Conservation (phyloP, 352 stramenopile genomes). For the Phytophthora aleatoria region DNA sequence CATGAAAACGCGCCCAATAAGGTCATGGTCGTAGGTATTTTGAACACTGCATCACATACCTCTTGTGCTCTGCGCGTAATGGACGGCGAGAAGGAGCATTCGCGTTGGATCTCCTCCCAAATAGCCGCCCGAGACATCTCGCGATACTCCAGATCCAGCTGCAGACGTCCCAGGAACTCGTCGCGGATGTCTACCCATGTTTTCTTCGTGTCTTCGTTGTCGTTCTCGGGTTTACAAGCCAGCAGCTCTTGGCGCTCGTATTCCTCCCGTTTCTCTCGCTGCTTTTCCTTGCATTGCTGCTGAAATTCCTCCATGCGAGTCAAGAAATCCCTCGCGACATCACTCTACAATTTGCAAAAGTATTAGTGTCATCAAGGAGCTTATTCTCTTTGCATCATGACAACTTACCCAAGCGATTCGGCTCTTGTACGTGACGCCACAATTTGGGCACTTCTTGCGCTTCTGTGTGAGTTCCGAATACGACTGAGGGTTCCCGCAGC, state of each 20-base stretch:
- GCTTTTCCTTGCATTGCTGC: conserved; percentile 19
- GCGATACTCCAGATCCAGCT: conserved; percentile 63
- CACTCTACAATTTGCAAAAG: conserved; percentile 32
- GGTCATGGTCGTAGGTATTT: background rate
- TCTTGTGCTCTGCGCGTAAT: conserved; percentile 53
- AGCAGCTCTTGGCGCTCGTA: conserved; percentile 16
- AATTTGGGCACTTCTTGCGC: conserved; percentile 83
- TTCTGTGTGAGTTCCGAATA: conserved; percentile 81
- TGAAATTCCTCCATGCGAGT: conserved; percentile 54
- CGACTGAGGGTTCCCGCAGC: conserved; percentile 72
- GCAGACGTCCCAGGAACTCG: conserved; percentile 68
- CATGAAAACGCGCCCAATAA: background rate
- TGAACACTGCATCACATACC: conserved; percentile 11
- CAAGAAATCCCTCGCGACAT: conserved; percentile 69
- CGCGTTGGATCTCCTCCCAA: conserved; percentile 51
- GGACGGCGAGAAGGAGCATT: conserved; percentile 61
- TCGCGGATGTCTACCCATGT: conserved; percentile 62
- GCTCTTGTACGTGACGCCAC: conserved; percentile 66
- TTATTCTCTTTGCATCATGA: background rate
- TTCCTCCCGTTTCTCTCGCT: conserved; percentile 24
- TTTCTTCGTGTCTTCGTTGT: conserved; percentile 22
- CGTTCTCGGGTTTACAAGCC: conserved; percentile 8
- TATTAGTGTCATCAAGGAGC: background rate
- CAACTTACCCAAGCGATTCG: conserved; percentile 67
- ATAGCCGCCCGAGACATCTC: conserved; percentile 51